Evolutionary conservation across 331 rosid genomes (phyloP).

Genomic region (Malus hybrid): DNA sequence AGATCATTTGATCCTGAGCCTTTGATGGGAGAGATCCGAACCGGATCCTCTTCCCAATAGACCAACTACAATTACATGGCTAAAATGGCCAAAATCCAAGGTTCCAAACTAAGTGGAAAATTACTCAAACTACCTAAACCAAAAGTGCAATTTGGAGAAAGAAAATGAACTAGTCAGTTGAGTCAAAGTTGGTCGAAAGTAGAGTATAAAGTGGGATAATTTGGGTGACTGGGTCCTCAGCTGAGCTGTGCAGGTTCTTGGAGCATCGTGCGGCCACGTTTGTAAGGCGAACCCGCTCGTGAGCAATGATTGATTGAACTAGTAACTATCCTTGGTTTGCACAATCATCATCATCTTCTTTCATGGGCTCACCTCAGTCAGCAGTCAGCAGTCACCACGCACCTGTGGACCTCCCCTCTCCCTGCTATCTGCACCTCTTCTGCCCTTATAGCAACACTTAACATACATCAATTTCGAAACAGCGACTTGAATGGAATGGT

Average conservation of each 20-base stretch:
- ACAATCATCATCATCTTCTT: conserved; percentile 10
- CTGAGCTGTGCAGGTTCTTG: conserved; percentile 7
- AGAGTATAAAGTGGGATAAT: conserved; percentile 28
- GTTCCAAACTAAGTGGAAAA: too few relatives aligned
- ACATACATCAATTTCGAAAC: too few relatives aligned
- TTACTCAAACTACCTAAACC: too few relatives aligned
- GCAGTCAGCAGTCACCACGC: not conserved
- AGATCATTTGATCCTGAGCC: too few relatives aligned
- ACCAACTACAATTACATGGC: too few relatives aligned
- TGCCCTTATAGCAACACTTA: not conserved
- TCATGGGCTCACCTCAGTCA: not conserved
- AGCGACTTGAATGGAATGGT: too few relatives aligned
- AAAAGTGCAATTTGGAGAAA: too few relatives aligned
- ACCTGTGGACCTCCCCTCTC: not conserved
- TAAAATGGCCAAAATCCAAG: too few relatives aligned
- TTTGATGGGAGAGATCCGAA: too few relatives aligned
- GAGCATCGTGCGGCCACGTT: conserved; percentile 48
- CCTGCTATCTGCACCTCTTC: not conserved
- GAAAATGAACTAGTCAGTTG: too few relatives aligned
- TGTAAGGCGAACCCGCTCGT: conserved; percentile 45
- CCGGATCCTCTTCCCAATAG: too few relatives aligned
- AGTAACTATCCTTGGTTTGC: conserved; percentile 29
- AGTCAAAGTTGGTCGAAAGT: conserved; percentile 42
- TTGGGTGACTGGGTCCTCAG: conserved; percentile 11
- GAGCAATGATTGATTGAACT: conserved; percentile 52